Percentiles rank a stretch among this genome's conserved stretches.
Conservation (phyloP, 257 asterid genomes). For the Knoxia roxburghii region DNA sequence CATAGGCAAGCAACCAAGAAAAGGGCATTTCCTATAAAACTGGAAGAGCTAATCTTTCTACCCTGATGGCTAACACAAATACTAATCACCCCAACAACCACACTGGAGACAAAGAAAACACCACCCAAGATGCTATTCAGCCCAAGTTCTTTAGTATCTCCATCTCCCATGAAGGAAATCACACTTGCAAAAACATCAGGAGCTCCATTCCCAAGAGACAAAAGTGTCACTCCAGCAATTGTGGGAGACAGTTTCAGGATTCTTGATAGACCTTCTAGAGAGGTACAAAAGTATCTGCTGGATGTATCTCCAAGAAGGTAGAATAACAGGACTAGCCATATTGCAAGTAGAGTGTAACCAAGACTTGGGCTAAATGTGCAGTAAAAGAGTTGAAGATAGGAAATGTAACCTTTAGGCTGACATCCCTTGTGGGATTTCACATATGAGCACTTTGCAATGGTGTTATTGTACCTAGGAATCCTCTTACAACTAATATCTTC, state of each 20-base stretch:
- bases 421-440: slow-evolving; percentile 26
- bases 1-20: slow-evolving; percentile 15
- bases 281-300: slow-evolving; percentile 30
- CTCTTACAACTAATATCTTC: slow-evolving; percentile 20
- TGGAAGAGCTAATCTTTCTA: slow-evolving; percentile 3
- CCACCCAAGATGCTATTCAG: slow-evolving; percentile 24
- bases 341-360: slow-evolving; percentile 12
- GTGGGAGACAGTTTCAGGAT: slow-evolving; percentile 23
- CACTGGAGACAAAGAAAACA: slow-evolving; percentile 15
- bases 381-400: slow-evolving; percentile 28
- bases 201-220: slow-evolving; percentile 36
- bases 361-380: slow-evolving; percentile 26
- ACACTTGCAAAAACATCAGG: slow-evolving; percentile 27
- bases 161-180: slow-evolving; percentile 24
- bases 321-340: slow-evolving; percentile 32
- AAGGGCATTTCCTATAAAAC: slow-evolving; percentile 9
- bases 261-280: slow-evolving; percentile 24
- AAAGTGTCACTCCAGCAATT: slow-evolving; percentile 31
- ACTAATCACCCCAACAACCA: slow-evolving; percentile 21
- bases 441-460: slow-evolving; percentile 21
- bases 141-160: slow-evolving; percentile 19
- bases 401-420: slow-evolving; percentile 26
- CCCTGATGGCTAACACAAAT: slow-evolving; percentile 6
- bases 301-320: slow-evolving; percentile 34
- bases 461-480: slow-evolving; percentile 3